phyloP scores from a whole-genome alignment of 768 basidiomycete genomes.

The Lactifluus volemus region DNA sequence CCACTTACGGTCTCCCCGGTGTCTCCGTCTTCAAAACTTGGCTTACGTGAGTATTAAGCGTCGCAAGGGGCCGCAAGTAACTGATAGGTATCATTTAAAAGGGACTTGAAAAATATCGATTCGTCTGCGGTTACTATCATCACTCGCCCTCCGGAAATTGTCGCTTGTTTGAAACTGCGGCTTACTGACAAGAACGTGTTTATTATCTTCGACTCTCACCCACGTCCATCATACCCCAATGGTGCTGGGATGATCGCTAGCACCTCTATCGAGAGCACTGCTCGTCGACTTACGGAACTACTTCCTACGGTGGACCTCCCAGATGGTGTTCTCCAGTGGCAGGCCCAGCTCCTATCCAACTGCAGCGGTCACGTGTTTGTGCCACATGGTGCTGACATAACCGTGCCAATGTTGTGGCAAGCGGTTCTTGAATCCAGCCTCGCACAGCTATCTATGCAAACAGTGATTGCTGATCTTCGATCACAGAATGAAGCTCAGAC shows the following conservation, averaged over 20 bases:
- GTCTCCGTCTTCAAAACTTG: constrained; percentile 32
- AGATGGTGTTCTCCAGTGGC: constrained; percentile 46
- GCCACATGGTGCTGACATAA: constrained; percentile 24
- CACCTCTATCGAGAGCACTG: constrained; percentile 35
- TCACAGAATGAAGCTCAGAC: constrained; percentile 14
- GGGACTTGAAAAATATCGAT: constrained; percentile 20
- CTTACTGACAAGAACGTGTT: constrained; percentile 30
- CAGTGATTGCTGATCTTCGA: constrained; percentile 26
- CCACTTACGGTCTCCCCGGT: constrained; percentile 32
- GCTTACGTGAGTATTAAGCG: constrained; percentile 23
- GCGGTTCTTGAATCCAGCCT: constrained; percentile 44
- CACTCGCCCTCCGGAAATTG: constrained; percentile 64
- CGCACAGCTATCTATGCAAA: constrained; percentile 35
- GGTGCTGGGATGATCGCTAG: constrained; percentile 55
- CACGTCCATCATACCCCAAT: constrained; percentile 44
- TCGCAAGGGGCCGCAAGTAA: background rate
- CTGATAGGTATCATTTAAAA: constrained; percentile 12
- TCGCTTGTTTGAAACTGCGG: constrained; percentile 39
- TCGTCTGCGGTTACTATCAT: constrained; percentile 40
- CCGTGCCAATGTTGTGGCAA: constrained; percentile 24
- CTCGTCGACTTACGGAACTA: constrained; percentile 37
- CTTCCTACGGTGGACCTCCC: constrained; percentile 42
- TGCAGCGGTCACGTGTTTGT: constrained; percentile 52
- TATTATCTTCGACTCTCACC: constrained; percentile 61
- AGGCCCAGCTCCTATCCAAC: constrained; percentile 52